Base-by-base conservation (phyloP, 2,329 filamentous ascomycete genomes). In the Penicillium sp. region DNA sequence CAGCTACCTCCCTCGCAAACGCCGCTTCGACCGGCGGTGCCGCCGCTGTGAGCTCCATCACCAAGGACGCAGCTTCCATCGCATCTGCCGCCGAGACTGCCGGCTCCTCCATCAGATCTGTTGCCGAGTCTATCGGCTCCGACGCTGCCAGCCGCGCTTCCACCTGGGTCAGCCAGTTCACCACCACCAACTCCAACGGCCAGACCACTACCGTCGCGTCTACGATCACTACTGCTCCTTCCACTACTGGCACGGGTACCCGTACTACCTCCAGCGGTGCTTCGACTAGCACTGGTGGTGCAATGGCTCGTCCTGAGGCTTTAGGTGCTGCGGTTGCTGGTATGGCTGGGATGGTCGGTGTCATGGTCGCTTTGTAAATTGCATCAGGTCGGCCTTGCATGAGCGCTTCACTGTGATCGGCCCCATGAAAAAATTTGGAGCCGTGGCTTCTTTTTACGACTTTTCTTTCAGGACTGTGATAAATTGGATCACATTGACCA, bases 341-440 rank as follows among this genome's bases (percentile, higher is more conserved):
- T 62, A 55, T 71, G 31, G 70, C 67, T 11, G 71, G 71, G 66
- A 52, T 73, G 8, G 53, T 73, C 11, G 70, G 70, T 55, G 55
- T 71, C 35, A 73, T 73, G 69, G 68, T 63, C 61, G 70, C 67
- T 55, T 66, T 73, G 58, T 73, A 72, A 67, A 61, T 42, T 12
- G 34, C 22, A 2, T 10, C 17, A 31, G 11, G 35, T 52, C 7
- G 5, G 7, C 35, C 20, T 28, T 39, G 17, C 34, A 20, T 20
- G 22, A 49, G 17, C 14, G 14, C n/a, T 49, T 17, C 10, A 3
- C 7, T 35, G 47, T n/a, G 28, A 49, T 31, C 43, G 15, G 14
- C 22, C 2, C 1, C 25, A 5, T 8, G 22, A 4, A 25, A 11
- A n/a, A 4, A 31, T 31, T 5, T n/a, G 11, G 7, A 31, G 14